These are phyloP conservation scores for Diaporthe nobilis DNA, from an alignment of 2,329 filamentous ascomycete genomes.

Conservation along the genomic window DNA sequence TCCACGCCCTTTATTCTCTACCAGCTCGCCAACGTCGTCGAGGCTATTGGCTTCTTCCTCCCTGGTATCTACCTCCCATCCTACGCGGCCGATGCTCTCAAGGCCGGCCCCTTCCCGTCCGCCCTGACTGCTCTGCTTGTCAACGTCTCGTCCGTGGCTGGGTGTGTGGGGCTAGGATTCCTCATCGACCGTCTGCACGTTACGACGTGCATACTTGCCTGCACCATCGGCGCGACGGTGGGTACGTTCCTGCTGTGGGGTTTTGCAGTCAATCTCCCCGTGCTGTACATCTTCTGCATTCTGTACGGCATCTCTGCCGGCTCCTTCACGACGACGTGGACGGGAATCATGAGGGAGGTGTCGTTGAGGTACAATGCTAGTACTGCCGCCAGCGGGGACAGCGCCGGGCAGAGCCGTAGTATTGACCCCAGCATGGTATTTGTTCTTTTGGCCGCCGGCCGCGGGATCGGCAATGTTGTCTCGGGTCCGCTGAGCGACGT, in stretches of 20 bases:
- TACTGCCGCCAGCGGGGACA: constrained; percentile 37
- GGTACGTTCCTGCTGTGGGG: constrained; percentile 75
- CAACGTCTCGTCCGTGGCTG: constrained; percentile 71
- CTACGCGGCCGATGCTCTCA: constrained; percentile 63
- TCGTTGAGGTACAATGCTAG: constrained; percentile 44
- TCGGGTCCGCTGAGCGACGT: constrained; percentile 69
- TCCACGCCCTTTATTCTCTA: constrained; percentile 69
- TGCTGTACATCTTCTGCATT: constrained; percentile 73
- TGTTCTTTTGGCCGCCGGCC: constrained; percentile 68
- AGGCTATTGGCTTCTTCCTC: constrained; percentile 73
- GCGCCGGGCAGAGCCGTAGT: constrained; percentile 37
- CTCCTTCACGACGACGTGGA: constrained; percentile 74
- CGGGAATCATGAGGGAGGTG: constrained; percentile 65
- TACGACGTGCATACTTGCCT: constrained; percentile 68
- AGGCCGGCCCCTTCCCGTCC: constrained; percentile 59
- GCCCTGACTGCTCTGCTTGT: constrained; percentile 71
- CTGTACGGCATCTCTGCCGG: constrained; percentile 76
- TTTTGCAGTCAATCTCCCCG: constrained; percentile 62
- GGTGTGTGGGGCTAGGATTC: constrained; percentile 70
- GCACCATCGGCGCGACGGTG: constrained; percentile 67
- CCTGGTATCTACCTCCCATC: constrained; percentile 73
- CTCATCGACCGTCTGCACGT: constrained; percentile 68
- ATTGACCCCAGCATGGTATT: constrained; percentile 68
- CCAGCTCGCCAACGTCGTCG: constrained; percentile 68
- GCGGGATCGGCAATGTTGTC: constrained; percentile 72